phyloP scores from a whole-genome alignment of 1,284 basidiomycete species.

The Sanghuangporus sanghuang region DNA sequence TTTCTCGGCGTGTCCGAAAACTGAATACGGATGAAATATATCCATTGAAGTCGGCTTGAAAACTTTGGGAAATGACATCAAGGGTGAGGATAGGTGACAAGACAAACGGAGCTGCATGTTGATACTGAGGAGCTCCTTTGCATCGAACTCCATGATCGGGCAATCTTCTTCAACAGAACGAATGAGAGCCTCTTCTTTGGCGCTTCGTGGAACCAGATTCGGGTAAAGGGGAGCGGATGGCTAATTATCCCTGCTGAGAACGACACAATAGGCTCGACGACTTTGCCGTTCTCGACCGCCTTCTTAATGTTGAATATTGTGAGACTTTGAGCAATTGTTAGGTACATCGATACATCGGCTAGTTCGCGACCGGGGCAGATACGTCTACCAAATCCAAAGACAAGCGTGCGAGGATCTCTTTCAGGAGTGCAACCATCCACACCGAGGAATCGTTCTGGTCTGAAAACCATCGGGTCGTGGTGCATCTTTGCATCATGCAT shows the following conservation, averaged over 20 bases:
- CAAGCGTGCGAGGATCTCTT: constrained; percentile 1
- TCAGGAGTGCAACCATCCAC: constrained; percentile 10
- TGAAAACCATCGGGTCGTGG: constrained; percentile 24
- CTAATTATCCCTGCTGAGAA: background rate
- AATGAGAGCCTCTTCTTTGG: constrained; percentile 5
- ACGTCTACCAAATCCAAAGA: constrained; percentile 14
- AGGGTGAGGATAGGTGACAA: background rate
- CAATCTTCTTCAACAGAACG: constrained; percentile 4
- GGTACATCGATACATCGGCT: constrained; percentile 14
- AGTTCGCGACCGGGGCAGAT: constrained; percentile 18
- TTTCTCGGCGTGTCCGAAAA: no score
- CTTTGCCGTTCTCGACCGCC: background rate
- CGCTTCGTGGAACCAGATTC: background rate
- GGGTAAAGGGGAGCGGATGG: constrained; percentile 2
- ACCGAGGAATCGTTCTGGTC: constrained; percentile 26
- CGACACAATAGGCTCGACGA: background rate
- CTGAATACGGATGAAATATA: no score
- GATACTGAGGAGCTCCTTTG: background rate
- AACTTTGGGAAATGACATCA: background rate
- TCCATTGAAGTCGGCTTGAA: no score
- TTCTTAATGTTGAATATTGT: constrained; percentile 17
- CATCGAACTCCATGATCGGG: background rate
- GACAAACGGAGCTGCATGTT: background rate
- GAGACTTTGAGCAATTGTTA: constrained; percentile 16
- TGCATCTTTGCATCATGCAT: constrained; percentile 15